Percentiles rank a stretch among this genome's conserved stretches.
These are phyloP conservation scores for Neurospora discreta DNA, from an alignment of 495 filamentous ascomycete genomes.

Conservation along the genomic window DNA sequence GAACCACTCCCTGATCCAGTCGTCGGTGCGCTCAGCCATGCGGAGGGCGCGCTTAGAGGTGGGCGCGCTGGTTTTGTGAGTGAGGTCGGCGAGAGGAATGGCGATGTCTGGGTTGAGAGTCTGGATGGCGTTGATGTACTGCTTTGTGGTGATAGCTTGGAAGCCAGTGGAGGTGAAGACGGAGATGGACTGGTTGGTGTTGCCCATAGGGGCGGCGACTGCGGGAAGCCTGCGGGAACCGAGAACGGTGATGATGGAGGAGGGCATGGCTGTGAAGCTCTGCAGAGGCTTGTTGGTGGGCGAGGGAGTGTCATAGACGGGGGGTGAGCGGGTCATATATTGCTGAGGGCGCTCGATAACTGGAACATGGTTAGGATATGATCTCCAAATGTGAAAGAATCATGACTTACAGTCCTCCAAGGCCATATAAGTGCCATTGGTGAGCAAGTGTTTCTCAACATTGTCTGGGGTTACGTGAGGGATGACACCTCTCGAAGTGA, in stretches of 20 bases:
- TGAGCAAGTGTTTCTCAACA: conserved; percentile 48
- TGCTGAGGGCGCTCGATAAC: conserved; percentile 63
- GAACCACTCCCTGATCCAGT: conserved; percentile 66
- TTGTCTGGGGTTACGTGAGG: conserved; percentile 87
- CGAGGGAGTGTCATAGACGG: conserved; percentile 28
- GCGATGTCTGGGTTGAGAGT: conserved; percentile 69
- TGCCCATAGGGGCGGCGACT: conserved; percentile 58
- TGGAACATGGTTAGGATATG: conserved; percentile 30
- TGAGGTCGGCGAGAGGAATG: conserved; percentile 67
- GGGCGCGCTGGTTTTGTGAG: conserved; percentile 40
- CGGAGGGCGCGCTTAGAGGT: conserved; percentile 61
- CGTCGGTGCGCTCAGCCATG: conserved; percentile 80
- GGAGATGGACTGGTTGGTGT: conserved; percentile 59
- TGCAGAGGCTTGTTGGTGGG: conserved; percentile 45
- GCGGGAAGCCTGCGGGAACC: conserved; percentile 67
- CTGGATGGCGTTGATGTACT: conserved; percentile 53
- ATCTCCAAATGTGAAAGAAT: conserved; percentile 3
- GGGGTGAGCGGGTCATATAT: conserved; percentile 27
- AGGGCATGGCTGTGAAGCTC: conserved; percentile 55
- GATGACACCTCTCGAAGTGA: conserved; percentile 70
- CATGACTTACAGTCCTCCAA: conserved; percentile 78
- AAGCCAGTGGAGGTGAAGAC: conserved; percentile 81
- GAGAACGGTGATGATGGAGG: conserved; percentile 53
- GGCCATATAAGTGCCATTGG: conserved; percentile 64
- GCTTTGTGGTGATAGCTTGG: conserved; percentile 48